Base-by-base conservation (phyloP, 2,329 filamentous ascomycete genomes). In the Rutstroemia sp. region DNA sequence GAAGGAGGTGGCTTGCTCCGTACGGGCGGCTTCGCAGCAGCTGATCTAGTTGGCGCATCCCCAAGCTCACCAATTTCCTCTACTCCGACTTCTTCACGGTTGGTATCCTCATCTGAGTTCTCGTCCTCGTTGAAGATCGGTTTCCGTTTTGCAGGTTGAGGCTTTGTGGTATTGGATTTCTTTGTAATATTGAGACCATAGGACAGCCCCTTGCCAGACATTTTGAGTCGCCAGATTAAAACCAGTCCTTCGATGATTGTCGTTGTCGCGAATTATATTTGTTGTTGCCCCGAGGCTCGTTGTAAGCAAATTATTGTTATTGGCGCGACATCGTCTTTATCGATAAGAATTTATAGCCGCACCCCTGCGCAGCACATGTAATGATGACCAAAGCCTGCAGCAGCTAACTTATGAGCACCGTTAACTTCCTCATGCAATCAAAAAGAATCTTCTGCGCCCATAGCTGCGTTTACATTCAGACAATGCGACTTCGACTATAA, bases 51-150 rank as follows among this genome's bases (percentile, higher is more conserved):
- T 38, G 71, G 69, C 27, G 78, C 74, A 51, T 78, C 77, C 60
- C 81, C 78, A 54, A 87, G 73, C 62, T 84, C 84, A 51, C 75
- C 81, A 63, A 89, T 84, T 48, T 79, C 75, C 61, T 85, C 78
- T 21, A 73, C 71, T 51, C 75, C 74, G 17, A 70, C 70, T 12
- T 42, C 69, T 55, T 39, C 69, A 57, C 44, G 64, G 65, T 70
- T 54, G 67, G 50, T 67, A 42, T 79, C 79, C 54, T 81, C 74
- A 59, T 83, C 83, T 1, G 77, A 80, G 63, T 80, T 78, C 59
- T 77, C 78, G 60, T 79, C 78, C 60, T 78, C 79, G 60, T 80
- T 81, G 62, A 88, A 83, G 60, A 82, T 76, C 1, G 78, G 72
- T 65, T 79, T 83, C 63, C 76, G 73, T 63, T 76, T 81, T 1